These are phyloP conservation scores for Neurospora sp. DNA, from an alignment of 495 filamentous ascomycete species.

Conservation along the genomic window DNA sequence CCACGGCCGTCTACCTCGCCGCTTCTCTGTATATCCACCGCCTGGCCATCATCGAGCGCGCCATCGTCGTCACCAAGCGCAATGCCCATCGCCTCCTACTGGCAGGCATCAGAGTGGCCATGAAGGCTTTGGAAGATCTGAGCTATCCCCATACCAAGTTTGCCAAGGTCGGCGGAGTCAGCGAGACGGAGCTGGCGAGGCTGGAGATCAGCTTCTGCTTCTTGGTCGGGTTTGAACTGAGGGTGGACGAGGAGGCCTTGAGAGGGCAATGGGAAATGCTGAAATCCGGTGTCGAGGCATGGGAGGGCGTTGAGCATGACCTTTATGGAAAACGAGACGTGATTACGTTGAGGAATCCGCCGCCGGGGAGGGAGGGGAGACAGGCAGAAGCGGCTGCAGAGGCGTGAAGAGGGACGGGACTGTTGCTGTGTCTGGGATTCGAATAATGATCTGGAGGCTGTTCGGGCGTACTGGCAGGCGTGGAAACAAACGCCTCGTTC, in stretches of 20 bases:
- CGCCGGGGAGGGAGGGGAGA: not conserved
- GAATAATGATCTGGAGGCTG: not conserved
- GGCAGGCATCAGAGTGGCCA: constrained; percentile 73
- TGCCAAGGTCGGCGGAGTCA: constrained; percentile 83
- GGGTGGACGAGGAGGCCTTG: constrained; percentile 55
- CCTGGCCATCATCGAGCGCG: constrained; percentile 62
- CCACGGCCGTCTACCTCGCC: constrained; percentile 92
- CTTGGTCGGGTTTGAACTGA: constrained; percentile 68
- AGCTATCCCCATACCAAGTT: constrained; percentile 76
- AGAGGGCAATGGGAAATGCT: constrained; percentile 42
- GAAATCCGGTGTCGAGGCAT: constrained; percentile 24
- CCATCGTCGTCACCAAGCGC: constrained; percentile 62
- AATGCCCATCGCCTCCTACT: constrained; percentile 85
- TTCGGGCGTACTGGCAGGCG: too few species aligned
- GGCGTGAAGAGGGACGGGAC: not conserved
- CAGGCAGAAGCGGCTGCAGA: not conserved
- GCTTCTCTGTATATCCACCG: constrained; percentile 81
- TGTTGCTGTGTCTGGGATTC: not conserved
- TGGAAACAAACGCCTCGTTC: too few species aligned
- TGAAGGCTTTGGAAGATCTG: constrained; percentile 87
- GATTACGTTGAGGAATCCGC: not conserved
- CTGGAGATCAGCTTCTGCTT: constrained; percentile 91
- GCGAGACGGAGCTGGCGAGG: constrained; percentile 62
- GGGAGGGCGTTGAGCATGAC: constrained; percentile 10
- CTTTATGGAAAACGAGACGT: not conserved